Evolutionary conservation across 1,284 basidiomycete species (phyloP), one percentile per base, ranked within the genome.

Genomic region (Ustilago loliicola): DNA sequence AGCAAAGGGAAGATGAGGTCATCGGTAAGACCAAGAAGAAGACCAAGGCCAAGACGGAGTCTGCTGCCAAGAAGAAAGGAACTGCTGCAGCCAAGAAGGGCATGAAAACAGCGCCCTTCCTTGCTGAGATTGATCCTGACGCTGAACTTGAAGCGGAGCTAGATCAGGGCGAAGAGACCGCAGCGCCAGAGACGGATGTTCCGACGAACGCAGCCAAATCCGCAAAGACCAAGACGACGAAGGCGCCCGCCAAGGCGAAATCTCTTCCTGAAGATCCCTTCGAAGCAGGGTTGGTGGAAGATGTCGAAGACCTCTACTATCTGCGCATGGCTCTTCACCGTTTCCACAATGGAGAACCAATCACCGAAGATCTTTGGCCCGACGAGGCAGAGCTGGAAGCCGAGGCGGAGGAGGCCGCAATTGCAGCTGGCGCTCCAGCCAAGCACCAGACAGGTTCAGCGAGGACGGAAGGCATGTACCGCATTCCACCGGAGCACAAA

Each of bases 231-330:
- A 77, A 67, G 57, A 10, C 60, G 21, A 36, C 66, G 7, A 73
- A 69, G 32, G 63, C 64, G 15, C 21, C 68, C 23, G 57, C 52
- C 17, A 72, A 65, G 53, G 50, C 40, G 1, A 66, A 66, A 47
- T 66, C 66, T 11, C 72, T 66, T 21, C 76, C 76, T 2, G 32
- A 89, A 15, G 90, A 93, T 86, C 90, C 90, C 0, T 88, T 90
- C 55, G 87, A 88, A 15, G 79, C 83, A 3, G 89, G 88, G 9
- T 81, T 96, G 8, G 93, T 93, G 64, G 90, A 91, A 45, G 95
- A 98, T 86, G 95, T 95, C 77, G 96, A 99, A 86, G 96, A 99
- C 83, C 87, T 94, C 32, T 97, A 93, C 87, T 96, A 92, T 87
- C 89, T 93, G 58, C 91, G 91, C 72, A 89, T 95, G 55, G 92